phyloP scores from a whole-genome alignment of 108 stramenopile genomes.

The Nitzschia sp. region DNA sequence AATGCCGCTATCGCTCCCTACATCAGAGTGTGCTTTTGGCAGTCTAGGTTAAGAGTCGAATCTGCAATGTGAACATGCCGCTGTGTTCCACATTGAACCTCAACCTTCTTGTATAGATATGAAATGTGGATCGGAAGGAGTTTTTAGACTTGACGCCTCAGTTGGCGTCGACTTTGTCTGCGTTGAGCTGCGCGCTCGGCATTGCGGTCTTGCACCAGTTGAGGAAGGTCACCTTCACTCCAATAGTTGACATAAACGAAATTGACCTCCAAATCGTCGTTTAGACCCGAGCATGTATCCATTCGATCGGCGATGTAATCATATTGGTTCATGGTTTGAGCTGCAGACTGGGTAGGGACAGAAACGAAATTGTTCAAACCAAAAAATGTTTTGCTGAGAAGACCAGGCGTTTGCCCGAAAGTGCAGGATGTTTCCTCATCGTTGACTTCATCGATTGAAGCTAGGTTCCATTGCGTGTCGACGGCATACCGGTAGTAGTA shows the following conservation, averaged over 20 bases:
- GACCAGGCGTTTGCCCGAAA: slow-evolving; percentile 39
- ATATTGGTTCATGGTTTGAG: slow-evolving; percentile 39
- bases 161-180: not conserved
- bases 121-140: too few relatives aligned
- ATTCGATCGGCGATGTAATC: slow-evolving; percentile 34
- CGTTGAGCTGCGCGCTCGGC: not conserved
- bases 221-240: slow-evolving; percentile 50
- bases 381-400: slow-evolving; percentile 35
- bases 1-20: too few relatives aligned
- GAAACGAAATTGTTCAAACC: slow-evolving; percentile 60
- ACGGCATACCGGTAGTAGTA: slow-evolving; percentile 48
- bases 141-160: not conserved
- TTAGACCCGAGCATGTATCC: slow-evolving; percentile 30
- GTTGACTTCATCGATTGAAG: slow-evolving; percentile 36
- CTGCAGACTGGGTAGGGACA: slow-evolving; percentile 29
- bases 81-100: too few relatives aligned
- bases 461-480: slow-evolving; percentile 59
- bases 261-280: slow-evolving; percentile 36
- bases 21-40: too few relatives aligned
- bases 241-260: slow-evolving; percentile 65
- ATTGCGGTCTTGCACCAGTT: slow-evolving; percentile 53
- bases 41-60: too few relatives aligned
- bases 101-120: too few relatives aligned
- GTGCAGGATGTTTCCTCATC: slow-evolving; percentile 49
- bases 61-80: too few relatives aligned